Base-by-base conservation (phyloP, 2,329 filamentous ascomycete species). In the Claviceps pazoutovae region DNA sequence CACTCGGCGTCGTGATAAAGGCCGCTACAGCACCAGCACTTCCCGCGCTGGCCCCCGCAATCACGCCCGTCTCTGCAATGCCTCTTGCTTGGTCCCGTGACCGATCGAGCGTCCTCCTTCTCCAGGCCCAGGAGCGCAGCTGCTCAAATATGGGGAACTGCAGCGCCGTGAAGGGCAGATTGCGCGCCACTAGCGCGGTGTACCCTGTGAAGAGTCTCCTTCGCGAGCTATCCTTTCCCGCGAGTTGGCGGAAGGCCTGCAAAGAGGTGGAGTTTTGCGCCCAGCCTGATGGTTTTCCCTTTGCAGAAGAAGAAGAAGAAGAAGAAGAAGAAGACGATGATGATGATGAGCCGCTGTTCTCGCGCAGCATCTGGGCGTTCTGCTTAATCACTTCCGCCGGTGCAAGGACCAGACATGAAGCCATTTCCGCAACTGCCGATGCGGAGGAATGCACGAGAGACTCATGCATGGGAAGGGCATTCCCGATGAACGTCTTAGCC, bases 311-410 rank as follows among this genome's bases (percentile, higher is more conserved):
- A 26, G 23, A 6, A 26, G 23, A 26, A 6, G 23, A 26, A 1
- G 23, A 16, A 8, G 42, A 43, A 2, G 42, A 23, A 4, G 41
- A 13, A 0, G 39, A 42, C 2, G 39, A 8, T 21, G 39, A 43
- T 23, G 41, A 8, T 38, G 39, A 34, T 16, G 38, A 30, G 38
- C 38, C 41, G 56, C 44, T 53, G 55, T 53, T 58, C 16, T 55
- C 61, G 36, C 61, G 72, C 1, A 93, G 73, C 77, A 95, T 89
- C 66, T 95, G 89, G 0, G 90, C 88, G 66, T 95, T 95, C 64
- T 95, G 89, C 70, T 96, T 95, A 56, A 95, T 79, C 7, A 95
- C 87, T 65, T 95, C 89, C 14, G 88, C 88, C 0, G 89, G 90
- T 0, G 89, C 91, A 38, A 95, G 78, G 55, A 95, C 86, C 19